Base-by-base conservation (phyloP, 371 early-diverging fungal species). In the Actinomortierella wolfii region DNA sequence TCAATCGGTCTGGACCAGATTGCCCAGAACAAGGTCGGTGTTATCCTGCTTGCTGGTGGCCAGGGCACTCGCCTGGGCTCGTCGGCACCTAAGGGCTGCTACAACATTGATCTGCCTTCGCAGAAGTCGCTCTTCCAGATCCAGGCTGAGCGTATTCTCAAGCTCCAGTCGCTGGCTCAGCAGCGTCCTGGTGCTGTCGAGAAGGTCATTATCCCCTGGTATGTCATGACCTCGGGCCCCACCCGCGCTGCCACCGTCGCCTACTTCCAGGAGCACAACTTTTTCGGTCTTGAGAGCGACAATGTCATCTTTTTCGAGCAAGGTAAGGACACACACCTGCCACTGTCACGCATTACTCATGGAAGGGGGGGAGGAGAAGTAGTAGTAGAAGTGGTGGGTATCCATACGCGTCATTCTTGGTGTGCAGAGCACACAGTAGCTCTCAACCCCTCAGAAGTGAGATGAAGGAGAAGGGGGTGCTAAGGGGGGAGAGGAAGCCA, bases 201-300 rank as follows among this genome's bases (percentile, higher is more conserved):
- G 11, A 60, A 77, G 20, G 80, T 86, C 34, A 79, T 89, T 47
- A 91, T 96, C 57, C 96, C 94, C 51, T 96, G 95, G 95, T 94
- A 93, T 68, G 91, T 97, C 70, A 97, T 97, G 97, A 94, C 94
- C 50, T 94, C 94, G 23, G 96, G 93, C 13, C 95, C 97, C 21
- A 97, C 97, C 18, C 85, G 89, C 59, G 81, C 56, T 3, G 89
- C 91, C 24, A 97, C 96, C 39, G 84, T 83, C 48, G 59, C 76
- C 14, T 92, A 84, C 76, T 97, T 97, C 80, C 82, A 83, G 64
- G 70, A 83, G 28, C 57, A 92, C 80, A 71, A 81, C 64, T 95
- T 79, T 80, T 97, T 94, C 81, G 96, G 97, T 24, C 78, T 97
- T 57, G 81, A 85, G 60, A 75, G 79, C 43, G 83, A 86, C 54